Base-by-base conservation (phyloP, 2,329 filamentous ascomycete species). In the Pestalotiopsis sp. region DNA sequence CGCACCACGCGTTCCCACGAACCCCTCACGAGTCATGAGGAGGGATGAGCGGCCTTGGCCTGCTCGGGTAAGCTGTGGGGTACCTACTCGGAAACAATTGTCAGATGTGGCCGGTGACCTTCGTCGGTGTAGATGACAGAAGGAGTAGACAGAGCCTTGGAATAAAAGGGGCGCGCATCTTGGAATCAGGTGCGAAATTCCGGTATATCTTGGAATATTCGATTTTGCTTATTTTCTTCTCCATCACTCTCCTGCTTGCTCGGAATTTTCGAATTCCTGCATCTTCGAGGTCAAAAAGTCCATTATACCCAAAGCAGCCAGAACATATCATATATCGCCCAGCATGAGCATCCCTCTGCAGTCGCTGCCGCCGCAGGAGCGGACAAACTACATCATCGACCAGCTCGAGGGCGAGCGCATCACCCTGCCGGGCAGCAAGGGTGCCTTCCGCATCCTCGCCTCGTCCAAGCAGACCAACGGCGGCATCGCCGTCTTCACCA, bases 391-490 rank as follows among this genome's bases (percentile, higher is more conserved):
- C 72, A 81, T 84, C 41, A 82, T 86, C 66, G 78, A 81, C 62
- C 83, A 85, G 70, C 77, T 85, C 13, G 83, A 86, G 65, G 85
- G 85, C 45, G 85, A 87, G 72, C 81, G 83, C 58, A 77, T 87
- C 67, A 83, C 83, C 5, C 85, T 87, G 62, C 85, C 85, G 1
- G 83, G 84, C 0, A 86, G 84, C 72, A 87, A 86, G 72, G 84
- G 84, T 5, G 79, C 81, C 11, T 86, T 86, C 69, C 81, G 85
- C 41, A 83, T 87, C 52, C 75, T 87, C 2, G 82, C 85, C 7
- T 87, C 85, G 0, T 82, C 84, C 4, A 84, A 84, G 71, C 84
- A 87, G 71, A 87, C 83, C 2, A 79, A 83, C 71, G 83, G 84
- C 45, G 78, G 82, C 17, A 86, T 87, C 73, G 82, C 85, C 3